Percentiles rank a stretch among this genome's conserved stretches.
phyloP scores from a whole-genome alignment of 306 rosid genomes.

The Castanea mollissima region DNA sequence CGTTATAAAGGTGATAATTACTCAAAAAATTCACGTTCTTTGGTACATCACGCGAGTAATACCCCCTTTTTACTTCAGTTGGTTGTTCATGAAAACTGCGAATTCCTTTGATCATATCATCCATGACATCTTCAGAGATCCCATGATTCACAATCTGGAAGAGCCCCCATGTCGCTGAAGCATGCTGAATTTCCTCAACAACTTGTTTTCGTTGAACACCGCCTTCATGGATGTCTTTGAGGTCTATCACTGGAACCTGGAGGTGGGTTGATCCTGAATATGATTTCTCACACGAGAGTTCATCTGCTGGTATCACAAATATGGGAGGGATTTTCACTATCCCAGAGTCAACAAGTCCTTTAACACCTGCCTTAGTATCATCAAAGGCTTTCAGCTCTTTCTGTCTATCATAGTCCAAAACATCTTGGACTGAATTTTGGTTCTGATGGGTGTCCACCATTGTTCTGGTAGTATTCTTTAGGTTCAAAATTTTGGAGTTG shows the following conservation, averaged over 20 bases:
- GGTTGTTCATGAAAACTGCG: constrained; percentile 44
- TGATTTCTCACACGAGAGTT: too few relatives aligned
- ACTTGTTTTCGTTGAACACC: constrained; percentile 1
- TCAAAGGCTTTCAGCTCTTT: constrained; percentile 31
- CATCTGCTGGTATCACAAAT: neutral
- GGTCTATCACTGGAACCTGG: constrained; percentile 32
- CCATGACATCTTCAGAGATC: constrained; percentile 18
- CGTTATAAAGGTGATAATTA: constrained; percentile 37
- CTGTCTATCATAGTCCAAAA: too few relatives aligned
- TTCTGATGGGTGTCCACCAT: too few relatives aligned
- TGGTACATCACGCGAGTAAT: constrained; percentile 28
- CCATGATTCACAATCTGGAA: constrained; percentile 51
- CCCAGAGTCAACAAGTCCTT: constrained; percentile 36
- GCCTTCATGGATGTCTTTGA: constrained; percentile 9
- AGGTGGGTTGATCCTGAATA: neutral
- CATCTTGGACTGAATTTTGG: too few relatives aligned
- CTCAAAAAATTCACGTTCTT: constrained; percentile 37
- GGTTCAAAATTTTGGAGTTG: too few relatives aligned
- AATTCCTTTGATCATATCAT: constrained; percentile 26
- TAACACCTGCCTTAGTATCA: constrained; percentile 37
- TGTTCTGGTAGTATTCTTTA: too few relatives aligned
- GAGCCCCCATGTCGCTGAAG: constrained; percentile 33
- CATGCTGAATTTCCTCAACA: neutral
- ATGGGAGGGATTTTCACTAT: constrained; percentile 29
- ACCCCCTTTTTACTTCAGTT: constrained; percentile 32